Evolutionary conservation across 2,329 filamentous ascomycete species (phyloP), one percentile per base, ranked within the genome.

Genomic region (Colletotrichum musae): DNA sequence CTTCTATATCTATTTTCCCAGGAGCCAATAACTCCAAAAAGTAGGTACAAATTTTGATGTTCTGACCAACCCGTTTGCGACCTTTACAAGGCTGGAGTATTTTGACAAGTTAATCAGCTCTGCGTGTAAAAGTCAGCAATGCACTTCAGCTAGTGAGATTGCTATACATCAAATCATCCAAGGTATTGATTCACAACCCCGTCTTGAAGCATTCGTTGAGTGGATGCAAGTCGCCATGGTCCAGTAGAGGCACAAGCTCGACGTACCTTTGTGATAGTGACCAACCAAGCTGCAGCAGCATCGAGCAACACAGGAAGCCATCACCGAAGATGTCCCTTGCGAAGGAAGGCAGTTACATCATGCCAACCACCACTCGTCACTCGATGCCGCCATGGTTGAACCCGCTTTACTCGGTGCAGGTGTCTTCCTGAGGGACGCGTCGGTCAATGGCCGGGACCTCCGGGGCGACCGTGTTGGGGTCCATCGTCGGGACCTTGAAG

Each of bases 191-290:
- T 58, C 74, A 78, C 77, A 81, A 77, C 78, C 77, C 77, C 77
- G 78, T 80, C 79, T 80, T 80, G 77, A 80, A 80, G 80, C 78
- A 81, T 80, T 68, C 3, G 67, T 73, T 73, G 63, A 59, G 58
- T 39, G 60, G 68, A 68, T 52, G 47, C 45, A 61, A 59, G 39
- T 73, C 70, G 73, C 75, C 71, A 73, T 45, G 26, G 24, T n/a
- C 16, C 24, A 18, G 21, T 0, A 18, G 26, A 2, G 12, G 2
- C n/a, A 28, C 15, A 2, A 39, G 45, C 6, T 9, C n/a, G 21
- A 58, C 67, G 5, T 61, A 70, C 67, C 54, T 57, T 52, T 64
- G 13, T 1, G 0, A 4, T 36, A 24, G 52, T 54, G 48, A 56
- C 43, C 18, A 7, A 6, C 36, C 26, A 6, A 1, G 21, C 18